phyloP scores from a whole-genome alignment of 176 grass and related monocot genomes.

The Carex littledalei region DNA sequence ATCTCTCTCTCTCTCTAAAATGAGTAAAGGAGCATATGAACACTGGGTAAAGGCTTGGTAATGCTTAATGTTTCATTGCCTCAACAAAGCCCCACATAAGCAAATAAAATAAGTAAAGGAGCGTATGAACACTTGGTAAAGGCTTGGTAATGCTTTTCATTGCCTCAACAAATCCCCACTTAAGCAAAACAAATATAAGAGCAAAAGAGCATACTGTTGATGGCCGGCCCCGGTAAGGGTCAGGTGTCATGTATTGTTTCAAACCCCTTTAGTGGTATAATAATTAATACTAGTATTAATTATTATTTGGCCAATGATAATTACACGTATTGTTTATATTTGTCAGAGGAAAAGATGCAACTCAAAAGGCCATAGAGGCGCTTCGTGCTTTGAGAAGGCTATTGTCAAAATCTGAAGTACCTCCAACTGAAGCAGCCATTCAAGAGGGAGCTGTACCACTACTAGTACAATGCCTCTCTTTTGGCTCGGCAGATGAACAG shows the following conservation, averaged over 20 bases:
- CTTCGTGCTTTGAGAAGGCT: conserved; percentile 72
- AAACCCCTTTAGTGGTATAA: neutral
- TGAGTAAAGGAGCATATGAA: neutral
- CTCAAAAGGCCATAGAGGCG: conserved; percentile 64
- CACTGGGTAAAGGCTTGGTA: neutral
- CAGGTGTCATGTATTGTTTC: neutral
- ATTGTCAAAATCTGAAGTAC: conserved; percentile 82
- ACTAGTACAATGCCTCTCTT: conserved; percentile 80
- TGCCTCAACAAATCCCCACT: neutral
- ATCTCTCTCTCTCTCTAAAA: neutral
- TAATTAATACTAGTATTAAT: neutral
- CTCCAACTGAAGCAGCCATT: conserved; percentile 74
- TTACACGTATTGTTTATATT: neutral
- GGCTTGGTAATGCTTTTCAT: neutral
- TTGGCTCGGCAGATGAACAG: conserved; percentile 94
- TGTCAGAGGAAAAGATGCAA: conserved; percentile 68
- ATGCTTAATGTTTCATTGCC: neutral
- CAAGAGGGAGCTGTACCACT: conserved; percentile 77
- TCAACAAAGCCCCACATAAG: neutral
- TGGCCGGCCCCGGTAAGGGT: neutral
- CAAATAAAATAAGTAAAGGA: neutral
- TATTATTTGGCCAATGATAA: neutral
- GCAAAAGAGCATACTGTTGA: neutral
- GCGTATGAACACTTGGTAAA: neutral
- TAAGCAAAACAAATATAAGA: neutral